phyloP scores from a whole-genome alignment of 176 grass and related monocot genomes.

The Oryza meridionalis region DNA sequence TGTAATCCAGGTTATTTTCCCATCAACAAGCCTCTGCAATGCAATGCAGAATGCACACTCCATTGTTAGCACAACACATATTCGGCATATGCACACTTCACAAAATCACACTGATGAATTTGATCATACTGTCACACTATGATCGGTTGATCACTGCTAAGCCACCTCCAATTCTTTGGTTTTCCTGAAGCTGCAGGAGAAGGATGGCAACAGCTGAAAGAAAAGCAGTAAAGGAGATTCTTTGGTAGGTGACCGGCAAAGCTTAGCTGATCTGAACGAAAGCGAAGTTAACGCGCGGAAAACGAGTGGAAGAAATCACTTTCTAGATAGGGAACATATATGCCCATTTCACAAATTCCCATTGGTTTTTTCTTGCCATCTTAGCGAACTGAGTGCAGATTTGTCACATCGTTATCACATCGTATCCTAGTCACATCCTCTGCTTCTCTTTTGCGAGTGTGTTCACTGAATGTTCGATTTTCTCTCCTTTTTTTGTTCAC shows the following conservation, averaged over 20 bases:
- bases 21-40: neutral
- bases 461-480: slow-evolving; percentile 3
- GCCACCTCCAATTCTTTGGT: too few relatives aligned
- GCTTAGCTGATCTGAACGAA: neutral
- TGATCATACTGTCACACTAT: too few relatives aligned
- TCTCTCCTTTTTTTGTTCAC: neutral
- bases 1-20: neutral
- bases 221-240: neutral
- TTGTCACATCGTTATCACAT: neutral
- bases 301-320: slow-evolving; percentile 26
- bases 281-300: slow-evolving; percentile 23
- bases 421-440: neutral
- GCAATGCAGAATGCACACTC: neutral
- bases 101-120: too few relatives aligned
- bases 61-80: too few relatives aligned
- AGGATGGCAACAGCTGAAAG: neutral
- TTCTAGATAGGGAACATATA: slow-evolving; percentile 39
- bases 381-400: neutral
- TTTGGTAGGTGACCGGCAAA: slow-evolving; percentile 13
- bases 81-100: too few relatives aligned
- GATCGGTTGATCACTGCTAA: too few relatives aligned
- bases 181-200: neutral
- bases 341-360: neutral
- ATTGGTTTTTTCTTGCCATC: neutral
- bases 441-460: slow-evolving; percentile 1